Base-by-base conservation (phyloP, 2,329 filamentous ascomycete genomes). In the Aureobasidium sp. region DNA sequence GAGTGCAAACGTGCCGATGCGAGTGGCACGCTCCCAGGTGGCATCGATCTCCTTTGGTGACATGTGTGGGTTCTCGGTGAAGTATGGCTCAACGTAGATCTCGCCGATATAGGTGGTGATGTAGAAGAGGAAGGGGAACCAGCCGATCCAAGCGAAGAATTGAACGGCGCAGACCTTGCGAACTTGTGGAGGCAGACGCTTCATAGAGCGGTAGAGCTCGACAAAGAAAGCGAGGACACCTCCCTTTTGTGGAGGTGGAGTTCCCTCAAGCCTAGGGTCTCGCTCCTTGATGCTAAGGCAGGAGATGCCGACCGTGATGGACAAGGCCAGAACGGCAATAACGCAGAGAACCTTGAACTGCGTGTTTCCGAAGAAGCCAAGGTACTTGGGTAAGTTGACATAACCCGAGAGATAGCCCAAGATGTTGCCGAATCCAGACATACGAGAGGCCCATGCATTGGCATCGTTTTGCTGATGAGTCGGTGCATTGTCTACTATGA, bases 321-420 rank as follows among this genome's bases (percentile, higher is more conserved):
- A 79, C 60, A 97, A 84, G 17, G 85, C 81, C 60, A 95, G 75
- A 60, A 86, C 89, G 21, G 93, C 91, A 65, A 97, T 86, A 19
- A 87, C 86, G 70, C 91, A 95, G 3, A 97, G 85, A 4, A 93
- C 87, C 73, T 97, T 91, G 78, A 97, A 97, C 71, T 97, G 93
- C 0, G 86, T 92, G 67, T 88, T 80, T 37, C 93, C 93, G 35
- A 97, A 81, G 72, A 89, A 95, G 69, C 88, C 87, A 10, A 95
- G 72, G 61, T 86, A 80, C 57, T 80, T 80, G 0, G 90, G 88
- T 4, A 97, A 79, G 67, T 96, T 81, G 63, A 90, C 77, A 68
- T 93, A 95, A 38, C 93, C 93, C 59, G 90, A 90, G 23, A 95
- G 79, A 70, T 94, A 97, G 38, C 92, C 92, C 33, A 93, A 73